Evolutionary conservation across 78 protist genomes (phyloP).

Genomic region (Dictyostelium citrinum): DNA sequence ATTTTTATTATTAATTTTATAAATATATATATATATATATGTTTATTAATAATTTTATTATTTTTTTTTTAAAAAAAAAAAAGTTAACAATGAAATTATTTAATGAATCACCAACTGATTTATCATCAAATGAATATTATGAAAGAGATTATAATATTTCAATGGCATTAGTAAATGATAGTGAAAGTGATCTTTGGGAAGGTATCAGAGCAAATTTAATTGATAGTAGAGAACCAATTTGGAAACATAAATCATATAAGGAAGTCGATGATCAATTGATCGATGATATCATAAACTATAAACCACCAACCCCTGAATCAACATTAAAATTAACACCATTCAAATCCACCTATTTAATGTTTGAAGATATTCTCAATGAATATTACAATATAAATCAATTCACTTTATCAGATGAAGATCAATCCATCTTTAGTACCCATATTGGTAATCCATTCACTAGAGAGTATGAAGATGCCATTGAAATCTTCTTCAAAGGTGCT

Average conservation of each 20-base stretch:
- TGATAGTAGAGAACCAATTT: neutral
- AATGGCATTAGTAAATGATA: constrained; percentile 4
- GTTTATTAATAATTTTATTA: neutral
- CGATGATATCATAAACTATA: constrained; percentile 14
- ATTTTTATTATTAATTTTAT: neutral
- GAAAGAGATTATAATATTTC: constrained; percentile 47
- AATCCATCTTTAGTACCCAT: neutral
- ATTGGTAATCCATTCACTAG: constrained; percentile 6
- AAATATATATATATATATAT: neutral
- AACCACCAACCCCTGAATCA: neutral
- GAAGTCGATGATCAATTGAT: constrained; percentile 24
- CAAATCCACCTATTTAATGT: neutral
- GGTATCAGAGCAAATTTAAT: constrained; percentile 28
- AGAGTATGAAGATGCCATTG: neutral
- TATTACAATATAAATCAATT: neutral
- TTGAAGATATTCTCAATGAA: constrained; percentile 13
- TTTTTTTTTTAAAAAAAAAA: neutral
- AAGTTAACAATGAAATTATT: constrained; percentile 5
- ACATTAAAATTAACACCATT: neutral
- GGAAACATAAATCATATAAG: constrained; percentile 1
- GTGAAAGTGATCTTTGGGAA: constrained; percentile 58
- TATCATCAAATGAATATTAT: neutral
- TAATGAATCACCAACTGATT: neutral
- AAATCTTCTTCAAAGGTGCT: constrained; percentile 9
- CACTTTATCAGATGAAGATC: neutral